Evolutionary conservation across 2,329 filamentous ascomycete species (phyloP), one percentile per base, ranked within the genome.

Genomic region (Emergomyces africanus): DNA sequence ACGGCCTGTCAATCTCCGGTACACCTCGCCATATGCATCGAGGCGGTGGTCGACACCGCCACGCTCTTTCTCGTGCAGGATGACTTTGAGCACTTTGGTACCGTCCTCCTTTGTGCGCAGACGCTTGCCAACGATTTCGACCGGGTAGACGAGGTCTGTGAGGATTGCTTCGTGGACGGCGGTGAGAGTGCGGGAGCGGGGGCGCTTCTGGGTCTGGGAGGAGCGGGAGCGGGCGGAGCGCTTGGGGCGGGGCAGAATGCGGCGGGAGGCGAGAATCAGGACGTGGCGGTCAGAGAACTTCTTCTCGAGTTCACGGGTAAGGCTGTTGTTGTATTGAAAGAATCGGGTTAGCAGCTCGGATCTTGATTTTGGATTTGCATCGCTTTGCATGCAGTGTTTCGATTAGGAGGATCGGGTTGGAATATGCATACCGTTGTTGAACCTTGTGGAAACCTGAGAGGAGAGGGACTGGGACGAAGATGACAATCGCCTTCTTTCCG

Each of bases 211-310:
- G 75, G 86, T 97, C 81, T 94, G 91, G 76, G 83, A 89, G 82
- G 91, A 91, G 84, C 94, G 92, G 70, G 88, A 90, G 82, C 90
- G 91, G 83, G 87, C 90, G 78, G 90, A 96, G 78, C 92, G 91
- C 89, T 96, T 96, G 78, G 94, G 94, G 79, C 91, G 90, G 78
- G 94, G 92, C 65, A 99, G 85, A 74, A 99, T 99, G 80, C 94
- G 94, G 85, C 94, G 94, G 75, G 92, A 95, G 72, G 94, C 94
- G 72, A 99, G 88, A 86, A 99, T 90, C 78, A 99, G 84, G 78
- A 99, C 94, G 81, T 99, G 94, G 81, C 94, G 94, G 85, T 99
- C 94, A 67, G 94, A 97, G 90, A 99, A 99, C 84, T 99, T 99
- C 90, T 99, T 99, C 88, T 99, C 94, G 76, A 99, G 91, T 85